phyloP scores from a whole-genome alignment of 139 green algal species.

The Chlorella sp. region DNA sequence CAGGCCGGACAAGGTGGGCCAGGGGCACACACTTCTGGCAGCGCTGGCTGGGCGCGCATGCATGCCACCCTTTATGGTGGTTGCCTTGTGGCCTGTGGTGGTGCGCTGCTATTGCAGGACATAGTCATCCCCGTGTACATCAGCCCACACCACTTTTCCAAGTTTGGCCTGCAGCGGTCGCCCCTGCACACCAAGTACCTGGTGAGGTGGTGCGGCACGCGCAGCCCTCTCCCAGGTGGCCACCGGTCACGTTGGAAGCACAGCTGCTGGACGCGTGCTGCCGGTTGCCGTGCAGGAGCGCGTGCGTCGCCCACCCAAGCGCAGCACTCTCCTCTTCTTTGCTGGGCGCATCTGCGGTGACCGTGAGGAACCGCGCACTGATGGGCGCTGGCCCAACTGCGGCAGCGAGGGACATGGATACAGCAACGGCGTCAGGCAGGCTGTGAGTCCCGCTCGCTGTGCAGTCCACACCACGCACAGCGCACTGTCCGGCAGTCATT shows the following conservation, averaged over 20 bases:
- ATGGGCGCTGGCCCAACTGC: constrained; percentile 5
- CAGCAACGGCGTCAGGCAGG: constrained; percentile 11
- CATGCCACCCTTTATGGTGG: too few species aligned
- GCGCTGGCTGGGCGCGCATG: too few species aligned
- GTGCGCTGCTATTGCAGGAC: constrained; percentile 16
- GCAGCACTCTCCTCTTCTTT: constrained; percentile 25
- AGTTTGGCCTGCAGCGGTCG: constrained; percentile 15
- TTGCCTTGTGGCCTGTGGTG: too few species aligned
- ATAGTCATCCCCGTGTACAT: constrained; percentile 36
- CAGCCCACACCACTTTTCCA: constrained; percentile 15
- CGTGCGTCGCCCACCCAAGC: neutral
- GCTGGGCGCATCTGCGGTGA: constrained; percentile 33
- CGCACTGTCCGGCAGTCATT: too few species aligned
- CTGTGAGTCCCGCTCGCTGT: constrained; percentile 9
- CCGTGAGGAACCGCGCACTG: neutral
- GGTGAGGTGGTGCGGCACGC: too few species aligned
- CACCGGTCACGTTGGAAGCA: too few species aligned
- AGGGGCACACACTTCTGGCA: too few species aligned
- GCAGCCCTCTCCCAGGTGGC: too few species aligned
- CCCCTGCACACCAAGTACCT: constrained; percentile 17
- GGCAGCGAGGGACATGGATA: constrained; percentile 11
- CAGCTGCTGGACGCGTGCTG: too few species aligned
- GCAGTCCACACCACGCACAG: too few species aligned
- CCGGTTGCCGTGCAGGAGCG: too few species aligned
- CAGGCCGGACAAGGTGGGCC: constrained; percentile 17